Evolutionary conservation across 805 yeast genomes (phyloP).

Genomic region (Debaryomyces tyrocola): DNA sequence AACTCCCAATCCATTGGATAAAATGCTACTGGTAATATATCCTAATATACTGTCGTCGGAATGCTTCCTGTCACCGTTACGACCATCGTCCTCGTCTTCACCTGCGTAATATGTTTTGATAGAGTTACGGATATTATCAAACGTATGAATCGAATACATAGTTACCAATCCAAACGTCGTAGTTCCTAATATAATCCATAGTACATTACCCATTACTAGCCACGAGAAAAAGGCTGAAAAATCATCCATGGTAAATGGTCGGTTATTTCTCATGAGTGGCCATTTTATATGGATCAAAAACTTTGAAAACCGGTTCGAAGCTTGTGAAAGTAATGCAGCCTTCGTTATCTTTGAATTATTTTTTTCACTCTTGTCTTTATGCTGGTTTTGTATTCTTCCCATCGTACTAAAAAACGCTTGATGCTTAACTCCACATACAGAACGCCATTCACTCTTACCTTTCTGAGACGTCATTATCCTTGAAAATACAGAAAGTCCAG

Average conservation of each 20-base stretch:
- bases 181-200: slow-evolving; percentile 57
- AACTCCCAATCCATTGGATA: slow-evolving; percentile 40
- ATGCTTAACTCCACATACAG: neutral
- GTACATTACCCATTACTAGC: slow-evolving; percentile 55
- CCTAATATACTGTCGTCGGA: slow-evolving; percentile 31
- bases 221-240: slow-evolving; percentile 56
- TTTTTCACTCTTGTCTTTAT: neutral
- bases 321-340: slow-evolving; percentile 27
- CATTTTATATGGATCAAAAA: slow-evolving; percentile 43
- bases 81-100: slow-evolving; percentile 15
- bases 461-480: neutral
- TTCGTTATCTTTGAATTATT: slow-evolving; percentile 14
- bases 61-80: neutral
- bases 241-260: slow-evolving; percentile 52
- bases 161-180: slow-evolving; percentile 53
- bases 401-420: neutral
- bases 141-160: slow-evolving; percentile 44
- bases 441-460: neutral
- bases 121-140: slow-evolving; percentile 26
- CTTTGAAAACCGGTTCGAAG: slow-evolving; percentile 30
- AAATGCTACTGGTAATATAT: slow-evolving; percentile 32
- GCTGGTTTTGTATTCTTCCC: neutral
- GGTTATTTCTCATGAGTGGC: slow-evolving; percentile 47
- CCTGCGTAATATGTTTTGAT: slow-evolving; percentile 20
- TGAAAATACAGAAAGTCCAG: neutral